A percentile compares a stretch with the other conserved stretches of the same genome.
Evolutionary conservation across 805 yeast species (phyloP).

Genomic region (Candida montana): DNA sequence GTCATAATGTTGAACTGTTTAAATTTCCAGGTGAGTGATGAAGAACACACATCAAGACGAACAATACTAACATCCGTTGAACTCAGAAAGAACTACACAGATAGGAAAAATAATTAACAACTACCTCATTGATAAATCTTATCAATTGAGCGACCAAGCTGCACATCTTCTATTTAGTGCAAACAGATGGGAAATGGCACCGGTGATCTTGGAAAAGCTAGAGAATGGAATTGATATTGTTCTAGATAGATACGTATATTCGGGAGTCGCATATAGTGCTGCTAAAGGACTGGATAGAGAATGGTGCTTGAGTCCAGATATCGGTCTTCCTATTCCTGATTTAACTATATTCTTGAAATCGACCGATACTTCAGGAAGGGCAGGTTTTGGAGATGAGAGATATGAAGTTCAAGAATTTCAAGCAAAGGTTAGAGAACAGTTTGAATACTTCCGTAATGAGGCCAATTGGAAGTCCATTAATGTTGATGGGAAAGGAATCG

Average conservation of each 20-base stretch:
- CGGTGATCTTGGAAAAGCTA: slow-evolving; percentile 40
- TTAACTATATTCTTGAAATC: slow-evolving; percentile 70
- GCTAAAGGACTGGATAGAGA: slow-evolving; percentile 70
- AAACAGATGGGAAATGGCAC: slow-evolving; percentile 83
- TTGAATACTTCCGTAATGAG: slow-evolving; percentile 40
- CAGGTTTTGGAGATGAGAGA: slow-evolving; percentile 91
- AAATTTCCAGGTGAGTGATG: slow-evolving; percentile 62
- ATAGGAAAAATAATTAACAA: slow-evolving; percentile 75
- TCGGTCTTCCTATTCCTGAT: slow-evolving; percentile 85
- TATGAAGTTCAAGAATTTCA: slow-evolving; percentile 80
- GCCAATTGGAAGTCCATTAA: slow-evolving; percentile 42
- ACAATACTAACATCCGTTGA: too few species aligned
- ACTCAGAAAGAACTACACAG: slow-evolving; percentile 69
- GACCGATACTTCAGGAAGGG: slow-evolving; percentile 43
- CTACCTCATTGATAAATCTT: slow-evolving; percentile 52
- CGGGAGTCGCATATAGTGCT: slow-evolving; percentile 88
- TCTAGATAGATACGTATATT: slow-evolving; percentile 83
- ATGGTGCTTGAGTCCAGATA: slow-evolving; percentile 83
- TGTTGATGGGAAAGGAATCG: slow-evolving; percentile 56
- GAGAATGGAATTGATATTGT: slow-evolving; percentile 54
- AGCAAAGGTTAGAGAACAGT: slow-evolving; percentile 56
- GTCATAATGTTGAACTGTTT: slow-evolving; percentile 41
- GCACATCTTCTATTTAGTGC: slow-evolving; percentile 88
- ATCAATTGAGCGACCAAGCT: slow-evolving; percentile 63
- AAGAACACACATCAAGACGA: too few species aligned